Percentiles rank a stretch among this genome's conserved stretches.
These are phyloP conservation scores for Candida qinlingensis DNA, from an alignment of 805 yeast genomes.

Conservation along the genomic window DNA sequence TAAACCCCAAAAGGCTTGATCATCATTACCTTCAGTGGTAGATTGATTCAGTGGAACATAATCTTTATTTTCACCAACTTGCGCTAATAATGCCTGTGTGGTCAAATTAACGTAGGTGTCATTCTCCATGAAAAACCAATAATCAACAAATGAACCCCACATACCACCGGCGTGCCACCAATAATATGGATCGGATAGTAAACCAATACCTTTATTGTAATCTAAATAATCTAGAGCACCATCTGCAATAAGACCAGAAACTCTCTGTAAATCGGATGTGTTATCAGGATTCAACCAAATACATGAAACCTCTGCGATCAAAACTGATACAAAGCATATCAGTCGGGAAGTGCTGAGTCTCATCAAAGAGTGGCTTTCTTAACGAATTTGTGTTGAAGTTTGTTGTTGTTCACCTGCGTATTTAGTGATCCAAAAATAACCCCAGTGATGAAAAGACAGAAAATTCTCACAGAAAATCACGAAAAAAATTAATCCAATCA, in stretches of 20 bases:
- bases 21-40: conserved; percentile 87
- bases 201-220: conserved; percentile 65
- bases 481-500: no score
- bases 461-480: no score
- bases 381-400: no score
- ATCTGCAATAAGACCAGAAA: conserved; percentile 49
- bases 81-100: conserved; percentile 55
- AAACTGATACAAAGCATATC: background rate
- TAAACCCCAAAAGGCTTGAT: conserved; percentile 91
- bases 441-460: no score
- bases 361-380: background rate
- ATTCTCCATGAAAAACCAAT: conserved; percentile 60
- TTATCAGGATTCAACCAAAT: conserved; percentile 27
- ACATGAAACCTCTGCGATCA: conserved; percentile 8
- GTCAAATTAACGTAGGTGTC: conserved; percentile 54
- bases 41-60: conserved; percentile 80
- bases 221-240: conserved; percentile 65
- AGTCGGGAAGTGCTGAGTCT: background rate
- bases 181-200: conserved; percentile 70
- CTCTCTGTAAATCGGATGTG: conserved; percentile 32
- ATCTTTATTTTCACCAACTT: conserved; percentile 57
- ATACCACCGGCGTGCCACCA: conserved; percentile 95
- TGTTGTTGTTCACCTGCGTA: no score
- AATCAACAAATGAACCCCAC: conserved; percentile 53
- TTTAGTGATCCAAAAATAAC: no score